Conservation (phyloP, 148 eudicot species). For the Amaranthus hypochondriacus region DNA sequence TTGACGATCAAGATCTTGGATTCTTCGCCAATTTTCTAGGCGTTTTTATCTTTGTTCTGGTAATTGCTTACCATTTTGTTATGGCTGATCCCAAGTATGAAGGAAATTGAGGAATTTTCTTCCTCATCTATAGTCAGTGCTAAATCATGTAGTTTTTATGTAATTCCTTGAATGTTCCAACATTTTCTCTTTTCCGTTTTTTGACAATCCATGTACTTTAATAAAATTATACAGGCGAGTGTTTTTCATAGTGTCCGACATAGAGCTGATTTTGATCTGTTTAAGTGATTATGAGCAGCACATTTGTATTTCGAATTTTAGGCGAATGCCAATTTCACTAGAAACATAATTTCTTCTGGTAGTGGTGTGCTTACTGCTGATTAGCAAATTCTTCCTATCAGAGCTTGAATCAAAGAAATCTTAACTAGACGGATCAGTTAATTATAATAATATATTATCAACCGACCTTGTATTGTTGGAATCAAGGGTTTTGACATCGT, state of each 20-base stretch:
- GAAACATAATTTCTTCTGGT: no score
- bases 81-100: conserved; percentile 69
- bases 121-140: not conserved
- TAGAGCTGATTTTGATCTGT: not conserved
- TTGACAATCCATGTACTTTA: not conserved
- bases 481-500: no score
- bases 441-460: no score
- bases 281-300: not conserved
- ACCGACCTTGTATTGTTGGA: no score
- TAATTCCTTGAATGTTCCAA: not conserved
- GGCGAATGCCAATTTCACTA: no score
- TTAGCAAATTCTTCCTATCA: no score
- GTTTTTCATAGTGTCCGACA: not conserved
- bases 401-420: no score
- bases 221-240: not conserved
- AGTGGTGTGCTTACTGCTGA: no score
- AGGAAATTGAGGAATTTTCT: conserved; percentile 34
- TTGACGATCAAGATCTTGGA: conserved; percentile 72
- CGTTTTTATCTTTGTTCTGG: conserved; percentile 54
- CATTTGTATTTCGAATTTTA: not conserved
- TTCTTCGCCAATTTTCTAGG: conserved; percentile 75
- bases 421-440: no score
- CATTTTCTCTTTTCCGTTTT: not conserved
- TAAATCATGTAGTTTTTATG: not conserved
- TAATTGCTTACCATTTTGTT: conserved; percentile 78